A percentile compares a stretch with the other conserved stretches of the same genome.
Evolutionary conservation across 2,329 filamentous ascomycete genomes (phyloP).

Genomic region (Penicillium sp.): DNA sequence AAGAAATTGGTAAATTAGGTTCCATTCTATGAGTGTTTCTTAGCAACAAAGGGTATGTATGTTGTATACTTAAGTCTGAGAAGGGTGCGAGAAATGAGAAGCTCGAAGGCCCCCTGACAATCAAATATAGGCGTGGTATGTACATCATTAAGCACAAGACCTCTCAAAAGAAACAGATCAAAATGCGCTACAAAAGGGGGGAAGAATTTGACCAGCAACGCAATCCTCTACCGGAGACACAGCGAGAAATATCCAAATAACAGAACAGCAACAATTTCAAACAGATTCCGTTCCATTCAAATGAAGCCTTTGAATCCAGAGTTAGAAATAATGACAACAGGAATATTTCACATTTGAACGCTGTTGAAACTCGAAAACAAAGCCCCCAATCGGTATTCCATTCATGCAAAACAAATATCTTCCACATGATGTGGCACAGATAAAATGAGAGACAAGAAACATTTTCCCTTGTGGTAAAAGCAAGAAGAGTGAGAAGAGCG

Average conservation of each 20-base stretch:
- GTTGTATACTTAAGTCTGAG: too few relatives aligned
- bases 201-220: neutral
- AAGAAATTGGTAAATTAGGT: too few relatives aligned
- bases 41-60: too few relatives aligned
- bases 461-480: constrained; percentile 16
- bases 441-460: constrained; percentile 19
- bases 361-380: constrained; percentile 6
- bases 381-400: constrained; percentile 3
- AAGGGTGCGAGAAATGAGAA: neutral
- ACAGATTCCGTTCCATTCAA: constrained; percentile 15
- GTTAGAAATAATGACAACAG: constrained; percentile 7
- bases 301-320: constrained; percentile 7
- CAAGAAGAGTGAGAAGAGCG: too few relatives aligned
- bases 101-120: neutral
- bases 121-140: constrained; percentile 7
- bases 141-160: constrained; percentile 6
- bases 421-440: neutral
- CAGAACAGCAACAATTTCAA: constrained; percentile 1
- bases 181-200: neutral
- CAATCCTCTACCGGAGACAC: neutral
- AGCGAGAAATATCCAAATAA: constrained; percentile 4
- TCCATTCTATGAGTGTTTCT: too few relatives aligned
- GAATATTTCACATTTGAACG: constrained; percentile 18
- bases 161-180: neutral
- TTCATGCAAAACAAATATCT: constrained; percentile 7